Base-by-base conservation (phyloP, 345 rosid species). In the Salix viminalis region DNA sequence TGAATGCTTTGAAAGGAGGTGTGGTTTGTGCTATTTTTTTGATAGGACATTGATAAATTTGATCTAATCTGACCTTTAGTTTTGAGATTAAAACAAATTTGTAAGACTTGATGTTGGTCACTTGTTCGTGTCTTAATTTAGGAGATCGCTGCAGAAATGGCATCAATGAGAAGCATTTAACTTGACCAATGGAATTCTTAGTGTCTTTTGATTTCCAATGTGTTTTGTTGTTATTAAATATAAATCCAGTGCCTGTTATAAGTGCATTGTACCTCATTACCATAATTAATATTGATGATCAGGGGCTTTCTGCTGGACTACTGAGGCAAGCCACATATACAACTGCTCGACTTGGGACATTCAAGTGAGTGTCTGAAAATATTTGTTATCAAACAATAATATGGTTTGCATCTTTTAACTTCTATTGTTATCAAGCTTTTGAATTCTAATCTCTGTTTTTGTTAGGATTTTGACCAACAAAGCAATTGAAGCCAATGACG, bases 271-370 rank as follows among this genome's bases (percentile, higher is more conserved):
- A 30, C 60, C 77, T 67, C 18, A 71, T 46, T 37, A 44, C 23
- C 65, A 13, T 1, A 44, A 16, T 61, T 70, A 28, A 44, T 58
- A 9, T 9, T 9, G 23, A 58, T 23, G 68, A 32, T 58, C 86
- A 93, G 99, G 99, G 99, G 21, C 84, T 96, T 21, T 87, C 95
- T 39, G 99, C 99, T 74, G 99, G 99, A 78, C 82, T 96, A 58
- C 86, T 96, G 42, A 92, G 99, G 85, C 99, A 96, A 87, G 99
- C 98, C 75, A 96, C 99, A 48, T 96, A 91, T 80, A 92, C 99
- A 66, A 96, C 99, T 30, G 99, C 99, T 16, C 91, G 99, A 41
- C 97, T 96, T 76, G 99, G 99, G 78, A 85, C 99, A 71, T 96
- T 96, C 87, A 92, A 78, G 99, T 96, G 82, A 89, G 90, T 83